Evolutionary conservation across 148 eudicot genomes (phyloP).

Genomic region (Rhododendron ovatum): DNA sequence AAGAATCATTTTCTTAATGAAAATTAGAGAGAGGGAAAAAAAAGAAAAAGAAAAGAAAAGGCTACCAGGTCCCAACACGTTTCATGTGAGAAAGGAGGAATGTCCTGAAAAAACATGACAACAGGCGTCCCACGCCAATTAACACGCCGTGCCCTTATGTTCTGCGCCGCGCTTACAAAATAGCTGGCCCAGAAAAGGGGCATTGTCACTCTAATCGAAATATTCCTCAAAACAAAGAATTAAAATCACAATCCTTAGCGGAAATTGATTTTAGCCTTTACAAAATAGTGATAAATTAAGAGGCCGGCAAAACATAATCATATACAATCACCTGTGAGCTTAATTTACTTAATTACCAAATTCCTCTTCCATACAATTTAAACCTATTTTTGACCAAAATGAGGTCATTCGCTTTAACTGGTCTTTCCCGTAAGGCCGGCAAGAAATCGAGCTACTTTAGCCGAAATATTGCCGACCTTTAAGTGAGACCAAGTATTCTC

Average conservation of each 20-base stretch:
- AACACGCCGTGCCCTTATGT: not conserved
- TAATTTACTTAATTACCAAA: conserved; percentile 3
- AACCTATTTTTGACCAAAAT: not conserved
- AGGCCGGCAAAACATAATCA: conserved; percentile 4
- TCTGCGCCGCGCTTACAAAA: not conserved
- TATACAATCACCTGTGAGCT: conserved; percentile 9
- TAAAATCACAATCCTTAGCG: no score
- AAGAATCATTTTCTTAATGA: no score
- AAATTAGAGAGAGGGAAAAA: not conserved
- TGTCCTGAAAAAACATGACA: conserved; percentile 10
- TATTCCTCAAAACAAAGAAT: not conserved
- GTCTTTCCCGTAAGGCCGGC: not conserved
- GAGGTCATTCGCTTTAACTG: not conserved
- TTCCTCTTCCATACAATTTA: not conserved
- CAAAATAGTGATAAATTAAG: not conserved
- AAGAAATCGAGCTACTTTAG: not conserved
- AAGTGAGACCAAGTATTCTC: not conserved
- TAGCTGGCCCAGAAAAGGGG: not conserved
- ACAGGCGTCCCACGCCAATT: not conserved
- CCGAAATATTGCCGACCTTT: not conserved
- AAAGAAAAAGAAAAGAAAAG: not conserved
- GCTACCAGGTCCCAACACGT: not conserved
- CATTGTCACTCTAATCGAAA: not conserved
- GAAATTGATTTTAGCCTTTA: no score
- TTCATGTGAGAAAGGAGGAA: not conserved